A percentile compares a stretch with the other conserved stretches of the same genome.
These are phyloP conservation scores for Rhexocercosporidium sp. DNA, from an alignment of 2,329 filamentous ascomycete genomes.

Conservation along the genomic window DNA sequence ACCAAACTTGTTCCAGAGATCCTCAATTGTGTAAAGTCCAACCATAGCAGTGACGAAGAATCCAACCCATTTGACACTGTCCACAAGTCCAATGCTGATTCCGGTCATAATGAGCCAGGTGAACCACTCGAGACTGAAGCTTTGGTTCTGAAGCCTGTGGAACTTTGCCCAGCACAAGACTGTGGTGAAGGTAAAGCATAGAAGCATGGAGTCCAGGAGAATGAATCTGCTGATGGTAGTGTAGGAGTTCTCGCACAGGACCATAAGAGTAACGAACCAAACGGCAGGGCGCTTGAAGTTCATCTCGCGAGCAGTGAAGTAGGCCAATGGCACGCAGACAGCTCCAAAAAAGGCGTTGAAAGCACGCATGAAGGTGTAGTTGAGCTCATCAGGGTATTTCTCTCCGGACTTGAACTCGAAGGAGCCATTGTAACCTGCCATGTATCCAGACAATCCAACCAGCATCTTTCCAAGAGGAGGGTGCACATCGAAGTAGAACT, in stretches of 20 bases:
- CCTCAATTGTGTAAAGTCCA: slow-evolving; percentile 93
- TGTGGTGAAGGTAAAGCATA: slow-evolving; percentile 98
- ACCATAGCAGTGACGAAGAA: slow-evolving; percentile 95
- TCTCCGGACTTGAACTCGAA: slow-evolving; percentile 99
- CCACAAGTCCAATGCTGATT: slow-evolving; percentile 95
- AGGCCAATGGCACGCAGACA: slow-evolving; percentile 89
- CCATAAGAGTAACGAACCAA: slow-evolving; percentile 96
- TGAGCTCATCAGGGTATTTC: slow-evolving; percentile 88
- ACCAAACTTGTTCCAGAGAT: slow-evolving; percentile 98
- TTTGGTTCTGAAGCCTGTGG: slow-evolving; percentile 83
- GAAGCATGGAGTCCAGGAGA: slow-evolving; percentile 95
- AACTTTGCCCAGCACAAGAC: slow-evolving; percentile 98
- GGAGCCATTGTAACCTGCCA: slow-evolving; percentile 97
- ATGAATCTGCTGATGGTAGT: slow-evolving; percentile 99
- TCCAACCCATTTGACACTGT: slow-evolving; percentile 98
- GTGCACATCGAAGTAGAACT: slow-evolving; percentile 98
- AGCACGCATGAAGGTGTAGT: slow-evolving; percentile 98
- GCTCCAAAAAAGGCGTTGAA: slow-evolving; percentile 97
- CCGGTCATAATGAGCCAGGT: slow-evolving; percentile 93
- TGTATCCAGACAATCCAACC: slow-evolving; percentile 91
- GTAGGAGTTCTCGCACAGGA: slow-evolving; percentile 98
- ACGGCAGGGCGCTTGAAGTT: slow-evolving; percentile 85
- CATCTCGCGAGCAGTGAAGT: slow-evolving; percentile 91
- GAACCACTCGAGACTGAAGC: slow-evolving; percentile 92
- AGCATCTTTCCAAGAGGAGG: slow-evolving; percentile 98